phyloP scores from a whole-genome alignment of 768 basidiomycete species.

The Mycena vulgaris region DNA sequence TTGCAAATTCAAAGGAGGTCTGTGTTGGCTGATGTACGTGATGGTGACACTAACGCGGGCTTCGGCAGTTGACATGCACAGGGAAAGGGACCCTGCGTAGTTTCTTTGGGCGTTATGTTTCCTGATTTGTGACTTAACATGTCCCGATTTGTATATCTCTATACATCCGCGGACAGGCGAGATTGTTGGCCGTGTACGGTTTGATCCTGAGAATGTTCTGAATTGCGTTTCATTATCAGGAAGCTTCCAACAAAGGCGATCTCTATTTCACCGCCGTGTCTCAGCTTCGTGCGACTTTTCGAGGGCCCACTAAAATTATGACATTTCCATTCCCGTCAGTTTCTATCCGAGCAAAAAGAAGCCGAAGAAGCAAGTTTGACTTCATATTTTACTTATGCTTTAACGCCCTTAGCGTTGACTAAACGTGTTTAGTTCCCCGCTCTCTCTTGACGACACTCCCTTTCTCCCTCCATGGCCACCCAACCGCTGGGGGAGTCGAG shows the following conservation, averaged over 20 bases:
- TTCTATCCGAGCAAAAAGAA: constrained; percentile 69
- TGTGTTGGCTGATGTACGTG: constrained; percentile 39
- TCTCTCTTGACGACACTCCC: constrained; percentile 44
- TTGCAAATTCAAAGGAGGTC: constrained; percentile 77
- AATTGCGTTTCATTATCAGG: constrained; percentile 25
- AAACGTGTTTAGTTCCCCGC: constrained; percentile 45
- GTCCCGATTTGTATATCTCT: too few species aligned
- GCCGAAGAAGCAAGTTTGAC: constrained; percentile 62
- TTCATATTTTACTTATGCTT: constrained; percentile 49
- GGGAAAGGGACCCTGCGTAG: constrained; percentile 43
- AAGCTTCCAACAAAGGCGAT: constrained; percentile 28
- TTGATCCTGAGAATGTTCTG: constrained; percentile 12
- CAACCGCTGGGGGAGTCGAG: constrained; percentile 71
- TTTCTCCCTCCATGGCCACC: constrained; percentile 64
- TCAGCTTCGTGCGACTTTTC: constrained; percentile 57
- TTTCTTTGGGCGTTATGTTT: not conserved
- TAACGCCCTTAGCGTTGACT: constrained; percentile 58
- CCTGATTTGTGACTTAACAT: too few species aligned
- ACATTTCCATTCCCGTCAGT: constrained; percentile 61
- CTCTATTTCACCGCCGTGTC: constrained; percentile 40
- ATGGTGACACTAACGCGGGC: constrained; percentile 17
- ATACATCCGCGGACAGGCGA: too few species aligned
- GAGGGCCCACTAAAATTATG: constrained; percentile 57
- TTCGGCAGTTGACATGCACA: constrained; percentile 59
- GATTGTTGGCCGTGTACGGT: not conserved